A percentile compares a stretch with the other conserved stretches of the same genome.
These are phyloP conservation scores for Dactylellina cionopaga DNA, from an alignment of 2,329 filamentous ascomycete species.

Conservation along the genomic window DNA sequence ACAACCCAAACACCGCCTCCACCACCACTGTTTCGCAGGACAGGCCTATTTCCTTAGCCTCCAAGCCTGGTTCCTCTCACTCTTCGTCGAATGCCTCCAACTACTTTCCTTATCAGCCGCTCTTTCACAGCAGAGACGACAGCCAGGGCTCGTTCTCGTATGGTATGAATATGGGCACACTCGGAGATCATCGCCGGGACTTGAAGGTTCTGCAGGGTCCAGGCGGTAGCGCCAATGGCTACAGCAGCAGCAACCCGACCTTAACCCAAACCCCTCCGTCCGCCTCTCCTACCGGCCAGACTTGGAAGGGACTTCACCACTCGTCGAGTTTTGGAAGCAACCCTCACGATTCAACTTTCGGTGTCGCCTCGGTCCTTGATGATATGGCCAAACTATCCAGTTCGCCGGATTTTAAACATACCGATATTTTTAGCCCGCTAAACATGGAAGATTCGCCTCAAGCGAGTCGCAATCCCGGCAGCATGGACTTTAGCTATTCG, in stretches of 20 bases:
- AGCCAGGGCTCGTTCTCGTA: conserved; percentile 28
- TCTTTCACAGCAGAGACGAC: conserved; percentile 40
- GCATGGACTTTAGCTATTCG: conserved; percentile 39
- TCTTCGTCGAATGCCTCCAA: conserved; percentile 41
- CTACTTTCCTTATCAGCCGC: conserved; percentile 37
- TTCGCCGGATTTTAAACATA: conserved; percentile 42
- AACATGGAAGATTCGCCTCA: conserved; percentile 45
- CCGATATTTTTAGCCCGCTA: conserved; percentile 38
- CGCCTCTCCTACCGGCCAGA: conserved; percentile 47
- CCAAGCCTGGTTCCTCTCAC: conserved; percentile 37
- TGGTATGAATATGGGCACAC: conserved; percentile 48
- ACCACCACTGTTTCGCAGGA: background rate
- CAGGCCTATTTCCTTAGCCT: conserved; percentile 24
- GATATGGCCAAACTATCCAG: conserved; percentile 41
- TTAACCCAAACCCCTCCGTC: conserved; percentile 49
- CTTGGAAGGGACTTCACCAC: conserved; percentile 41
- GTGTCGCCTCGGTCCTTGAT: conserved; percentile 43
- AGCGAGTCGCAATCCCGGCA: conserved; percentile 22
- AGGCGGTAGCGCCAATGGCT: conserved; percentile 25
- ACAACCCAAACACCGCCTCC: conserved; percentile 30
- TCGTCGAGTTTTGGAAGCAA: conserved; percentile 46
- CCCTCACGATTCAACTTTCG: conserved; percentile 30
- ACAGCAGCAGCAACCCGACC: conserved; percentile 49
- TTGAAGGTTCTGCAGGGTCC: conserved; percentile 48
- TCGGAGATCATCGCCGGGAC: conserved; percentile 48